Evolutionary conservation across 352 stramenopile species (phyloP).

Genomic region (Pythium monospermum): DNA sequence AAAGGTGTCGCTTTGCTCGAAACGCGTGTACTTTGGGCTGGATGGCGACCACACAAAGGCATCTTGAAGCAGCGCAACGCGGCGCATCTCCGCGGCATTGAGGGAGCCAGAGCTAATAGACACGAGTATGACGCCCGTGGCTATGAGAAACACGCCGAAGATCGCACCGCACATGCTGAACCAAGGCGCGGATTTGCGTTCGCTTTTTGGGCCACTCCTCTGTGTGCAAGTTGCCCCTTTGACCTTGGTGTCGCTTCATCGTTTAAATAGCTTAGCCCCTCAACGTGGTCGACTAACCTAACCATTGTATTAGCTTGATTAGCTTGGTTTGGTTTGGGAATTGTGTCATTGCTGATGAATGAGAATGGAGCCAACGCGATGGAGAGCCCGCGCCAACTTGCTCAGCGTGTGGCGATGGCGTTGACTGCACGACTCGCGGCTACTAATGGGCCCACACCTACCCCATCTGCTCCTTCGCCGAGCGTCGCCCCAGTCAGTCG

Average conservation of each 20-base stretch:
- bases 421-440: slow-evolving; percentile 6
- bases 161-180: slow-evolving; percentile 25
- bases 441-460: no score
- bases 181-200: no score
- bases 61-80: slow-evolving; percentile 3
- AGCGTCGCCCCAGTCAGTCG: no score
- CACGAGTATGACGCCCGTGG: slow-evolving; percentile 22
- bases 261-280: background rate
- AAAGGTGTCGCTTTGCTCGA: slow-evolving; percentile 28
- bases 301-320: slow-evolving; percentile 4
- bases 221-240: no score
- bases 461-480: no score
- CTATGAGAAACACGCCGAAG: slow-evolving; percentile 19
- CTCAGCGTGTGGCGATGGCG: slow-evolving; percentile 9
- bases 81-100: slow-evolving; percentile 11
- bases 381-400: slow-evolving; percentile 12
- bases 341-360: background rate
- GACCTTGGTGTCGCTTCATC: slow-evolving; percentile 3
- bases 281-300: background rate
- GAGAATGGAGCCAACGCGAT: slow-evolving; percentile 1
- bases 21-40: slow-evolving; percentile 3
- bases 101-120: slow-evolving; percentile 22
- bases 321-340: slow-evolving; percentile 3
- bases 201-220: no score
- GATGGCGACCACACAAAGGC: background rate